Conservation (phyloP, 768 basidiomycete genomes). For the Naematelia aurantialba region DNA sequence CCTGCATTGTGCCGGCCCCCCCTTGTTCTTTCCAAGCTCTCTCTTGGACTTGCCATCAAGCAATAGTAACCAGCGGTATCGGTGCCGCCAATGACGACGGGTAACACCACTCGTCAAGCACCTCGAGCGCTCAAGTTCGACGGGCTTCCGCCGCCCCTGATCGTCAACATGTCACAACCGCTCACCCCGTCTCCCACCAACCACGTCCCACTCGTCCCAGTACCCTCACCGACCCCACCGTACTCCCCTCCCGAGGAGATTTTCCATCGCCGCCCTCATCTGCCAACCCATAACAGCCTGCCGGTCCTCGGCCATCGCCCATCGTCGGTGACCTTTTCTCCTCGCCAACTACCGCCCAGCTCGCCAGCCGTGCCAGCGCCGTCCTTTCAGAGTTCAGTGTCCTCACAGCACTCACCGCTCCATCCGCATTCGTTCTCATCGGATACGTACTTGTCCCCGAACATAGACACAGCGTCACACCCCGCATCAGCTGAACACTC, state of each 20-base stretch:
- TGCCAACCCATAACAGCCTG: background rate
- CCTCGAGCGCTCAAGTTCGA: background rate
- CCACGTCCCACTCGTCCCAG: slow-evolving; percentile 12
- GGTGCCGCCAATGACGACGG: background rate
- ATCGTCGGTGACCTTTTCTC: background rate
- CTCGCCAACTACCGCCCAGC: background rate
- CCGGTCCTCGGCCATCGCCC: background rate
- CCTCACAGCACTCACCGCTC: slow-evolving; percentile 10
- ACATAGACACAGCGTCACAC: too few species aligned
- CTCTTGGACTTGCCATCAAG: background rate
- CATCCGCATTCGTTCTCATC: slow-evolving; percentile 7
- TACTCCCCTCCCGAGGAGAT: slow-evolving; percentile 7
- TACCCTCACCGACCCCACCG: slow-evolving; percentile 11
- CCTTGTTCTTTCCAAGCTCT: background rate
- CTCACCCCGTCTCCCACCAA: slow-evolving; percentile 13
- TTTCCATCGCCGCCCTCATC: background rate
- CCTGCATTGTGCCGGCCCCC: too few species aligned
- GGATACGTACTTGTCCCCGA: background rate
- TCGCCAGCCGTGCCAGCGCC: background rate
- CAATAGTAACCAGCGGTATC: background rate
- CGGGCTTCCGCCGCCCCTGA: background rate
- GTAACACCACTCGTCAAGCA: background rate
- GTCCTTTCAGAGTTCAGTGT: background rate
- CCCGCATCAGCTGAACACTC: background rate
- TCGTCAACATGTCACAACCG: slow-evolving; percentile 14